Percentiles rank a stretch among this genome's conserved stretches.
Conservation (phyloP, 257 asterid species). For the Gynochthodes officinalis region DNA sequence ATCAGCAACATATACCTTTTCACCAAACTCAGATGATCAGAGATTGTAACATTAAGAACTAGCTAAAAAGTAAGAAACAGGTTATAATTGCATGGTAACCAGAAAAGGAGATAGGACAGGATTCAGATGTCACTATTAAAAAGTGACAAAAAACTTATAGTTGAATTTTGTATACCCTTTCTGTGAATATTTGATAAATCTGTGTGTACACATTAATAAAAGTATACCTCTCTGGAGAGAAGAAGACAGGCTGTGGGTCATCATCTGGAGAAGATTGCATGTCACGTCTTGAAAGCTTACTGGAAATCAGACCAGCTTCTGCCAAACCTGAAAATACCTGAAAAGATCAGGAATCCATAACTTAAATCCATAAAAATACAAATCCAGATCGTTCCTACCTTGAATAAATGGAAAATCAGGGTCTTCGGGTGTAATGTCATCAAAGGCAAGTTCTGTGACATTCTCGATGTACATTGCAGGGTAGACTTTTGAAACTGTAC, state of each 20-base stretch:
- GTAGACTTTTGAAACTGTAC: slow-evolving; percentile 79
- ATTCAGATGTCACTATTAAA: not conserved
- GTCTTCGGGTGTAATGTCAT: slow-evolving; percentile 87
- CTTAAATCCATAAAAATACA: not conserved
- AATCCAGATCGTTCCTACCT: slow-evolving; percentile 40
- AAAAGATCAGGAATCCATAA: slow-evolving; percentile 29
- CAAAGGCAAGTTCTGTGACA: slow-evolving; percentile 92
- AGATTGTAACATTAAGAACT: not conserved
- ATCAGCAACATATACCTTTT: not conserved
- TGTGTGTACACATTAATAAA: not conserved
- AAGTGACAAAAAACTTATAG: not conserved
- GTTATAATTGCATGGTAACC: not conserved
- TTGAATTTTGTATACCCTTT: not conserved
- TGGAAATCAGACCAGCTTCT: slow-evolving; percentile 95
- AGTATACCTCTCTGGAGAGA: slow-evolving; percentile 89
- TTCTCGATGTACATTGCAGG: slow-evolving; percentile 99
- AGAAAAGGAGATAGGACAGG: slow-evolving; percentile 2
- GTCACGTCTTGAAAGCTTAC: slow-evolving; percentile 95
- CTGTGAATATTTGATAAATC: not conserved
- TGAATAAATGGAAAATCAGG: slow-evolving; percentile 95
- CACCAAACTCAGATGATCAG: not conserved
- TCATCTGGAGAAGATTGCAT: slow-evolving; percentile 64
- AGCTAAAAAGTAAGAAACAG: not conserved
- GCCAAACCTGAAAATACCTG: slow-evolving; percentile 75
- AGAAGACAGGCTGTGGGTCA: slow-evolving; percentile 57